phyloP scores from a whole-genome alignment of 768 basidiomycete genomes.

The Daedalea quercina region DNA sequence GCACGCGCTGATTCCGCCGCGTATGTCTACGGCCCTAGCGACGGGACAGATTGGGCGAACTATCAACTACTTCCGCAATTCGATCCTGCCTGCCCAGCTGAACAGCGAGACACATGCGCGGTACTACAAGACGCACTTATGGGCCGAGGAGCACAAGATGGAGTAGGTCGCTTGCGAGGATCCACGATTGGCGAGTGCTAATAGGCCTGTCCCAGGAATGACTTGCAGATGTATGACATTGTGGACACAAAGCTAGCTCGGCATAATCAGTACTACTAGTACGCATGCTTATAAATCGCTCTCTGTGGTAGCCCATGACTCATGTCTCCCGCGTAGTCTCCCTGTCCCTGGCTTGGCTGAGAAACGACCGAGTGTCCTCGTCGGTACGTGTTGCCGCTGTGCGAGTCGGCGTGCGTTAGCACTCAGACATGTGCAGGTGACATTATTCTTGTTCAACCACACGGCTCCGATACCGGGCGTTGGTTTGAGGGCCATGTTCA shows the following conservation, averaged over 20 bases:
- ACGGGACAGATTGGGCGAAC: background rate
- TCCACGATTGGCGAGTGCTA: background rate
- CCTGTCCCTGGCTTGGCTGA: conserved; percentile 13
- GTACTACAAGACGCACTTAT: conserved; percentile 45
- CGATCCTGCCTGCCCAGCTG: conserved; percentile 34
- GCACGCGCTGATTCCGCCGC: conserved; percentile 8
- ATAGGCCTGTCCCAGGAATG: conserved; percentile 19
- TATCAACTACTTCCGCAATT: background rate
- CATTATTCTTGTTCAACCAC: conserved; percentile 32
- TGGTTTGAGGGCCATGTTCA: conserved; percentile 62
- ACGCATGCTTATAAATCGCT: background rate
- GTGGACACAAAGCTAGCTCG: conserved; percentile 5
- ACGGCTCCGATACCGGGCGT: conserved; percentile 30
- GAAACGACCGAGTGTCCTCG: conserved; percentile 8
- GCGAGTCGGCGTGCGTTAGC: background rate
- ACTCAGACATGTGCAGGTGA: conserved; percentile 33
- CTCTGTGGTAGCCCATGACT: background rate
- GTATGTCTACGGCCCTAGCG: conserved; percentile 6
- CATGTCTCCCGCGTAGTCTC: background rate
- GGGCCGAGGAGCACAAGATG: conserved; percentile 40
- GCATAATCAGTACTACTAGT: conserved; percentile 8
- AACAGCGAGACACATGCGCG: conserved; percentile 34
- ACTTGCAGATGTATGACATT: conserved; percentile 25
- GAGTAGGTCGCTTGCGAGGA: conserved; percentile 14
- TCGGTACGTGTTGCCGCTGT: background rate